Evolutionary conservation across 176 grass and related monocot genomes (phyloP), one percentile per base, ranked within the genome.

Genomic region (Juncus effusus): DNA sequence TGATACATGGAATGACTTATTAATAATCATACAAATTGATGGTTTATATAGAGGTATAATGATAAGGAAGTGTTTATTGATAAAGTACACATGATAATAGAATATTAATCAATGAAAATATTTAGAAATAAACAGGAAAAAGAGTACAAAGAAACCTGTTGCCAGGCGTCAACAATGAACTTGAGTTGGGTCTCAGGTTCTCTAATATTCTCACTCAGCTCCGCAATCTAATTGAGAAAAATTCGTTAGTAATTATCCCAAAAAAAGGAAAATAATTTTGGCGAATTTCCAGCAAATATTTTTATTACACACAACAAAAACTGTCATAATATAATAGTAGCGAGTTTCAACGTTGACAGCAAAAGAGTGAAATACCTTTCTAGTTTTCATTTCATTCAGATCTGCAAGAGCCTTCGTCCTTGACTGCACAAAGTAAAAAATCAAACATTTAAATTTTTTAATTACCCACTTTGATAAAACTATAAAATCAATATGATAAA

Each of bases 131-230:
- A 70, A 11, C 59, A 56, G 5, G 56, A 7, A 59, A 64, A 60
- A 7, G 0, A 49, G 58, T 7, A 40, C 52, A 45, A 55, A 9
- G 65, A 45, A 10, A 91, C 93, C 93, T 96, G 93, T 62, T 72
- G 87, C 93, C 93, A 96, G 59, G 93, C 93, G 76, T 96, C 93
- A 75, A 76, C 80, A 76, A 96, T 86, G 64, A 96, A 96, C 62
- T 87, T 91, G 5, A 96, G 82, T 55, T 96, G 84, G 36, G 88
- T 90, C 74, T 89, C 88, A 4, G 87, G 88, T 84, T 91, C 81
- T 73, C 82, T 90, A 38, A 86, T 80, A 49, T 40, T 80, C 13
- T 89, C 74, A 61, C 79, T 89, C 74, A 96, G 65, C 45, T 81
- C 91, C 60, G 68, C 80, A 79, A 96, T 82, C 93, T 96, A 73